A percentile compares a stretch with the other conserved stretches of the same genome.
These are phyloP conservation scores for Xylaria sp. DNA, from an alignment of 2,329 filamentous ascomycete genomes.

Conservation along the genomic window DNA sequence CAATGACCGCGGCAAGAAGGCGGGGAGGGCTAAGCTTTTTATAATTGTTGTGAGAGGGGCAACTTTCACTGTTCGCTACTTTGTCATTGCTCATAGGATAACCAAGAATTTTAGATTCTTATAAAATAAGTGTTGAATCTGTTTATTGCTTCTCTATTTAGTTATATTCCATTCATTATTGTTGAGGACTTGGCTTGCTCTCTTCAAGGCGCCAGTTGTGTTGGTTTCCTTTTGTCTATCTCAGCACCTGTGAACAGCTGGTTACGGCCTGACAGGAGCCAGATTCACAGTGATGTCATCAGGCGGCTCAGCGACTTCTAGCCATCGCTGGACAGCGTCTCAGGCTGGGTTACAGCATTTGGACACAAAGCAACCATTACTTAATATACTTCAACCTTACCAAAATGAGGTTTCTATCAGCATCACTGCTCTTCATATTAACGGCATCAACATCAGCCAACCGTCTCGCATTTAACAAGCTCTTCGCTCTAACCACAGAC, in stretches of 20 bases:
- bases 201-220: too few species aligned
- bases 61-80: too few species aligned
- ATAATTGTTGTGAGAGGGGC: too few species aligned
- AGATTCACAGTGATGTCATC: slow-evolving; percentile 22
- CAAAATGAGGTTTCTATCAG: slow-evolving; percentile 33
- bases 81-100: too few species aligned
- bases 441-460: slow-evolving; percentile 30
- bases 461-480: slow-evolving; percentile 31
- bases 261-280: background rate
- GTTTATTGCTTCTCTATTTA: too few species aligned
- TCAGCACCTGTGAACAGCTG: slow-evolving; percentile 5
- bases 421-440: slow-evolving; percentile 28
- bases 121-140: too few species aligned
- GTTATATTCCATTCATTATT: too few species aligned
- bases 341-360: background rate
- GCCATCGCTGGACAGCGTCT: background rate
- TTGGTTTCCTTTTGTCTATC: too few species aligned
- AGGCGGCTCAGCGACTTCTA: background rate
- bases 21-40: too few species aligned
- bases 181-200: too few species aligned
- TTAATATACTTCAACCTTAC: background rate
- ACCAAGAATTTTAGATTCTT: too few species aligned
- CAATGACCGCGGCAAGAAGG: too few species aligned
- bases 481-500: slow-evolving; percentile 30
- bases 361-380: background rate